Percentiles rank a stretch among this genome's conserved stretches.
phyloP scores from a whole-genome alignment of 805 yeast species.

The Danielia oregonensis region DNA sequence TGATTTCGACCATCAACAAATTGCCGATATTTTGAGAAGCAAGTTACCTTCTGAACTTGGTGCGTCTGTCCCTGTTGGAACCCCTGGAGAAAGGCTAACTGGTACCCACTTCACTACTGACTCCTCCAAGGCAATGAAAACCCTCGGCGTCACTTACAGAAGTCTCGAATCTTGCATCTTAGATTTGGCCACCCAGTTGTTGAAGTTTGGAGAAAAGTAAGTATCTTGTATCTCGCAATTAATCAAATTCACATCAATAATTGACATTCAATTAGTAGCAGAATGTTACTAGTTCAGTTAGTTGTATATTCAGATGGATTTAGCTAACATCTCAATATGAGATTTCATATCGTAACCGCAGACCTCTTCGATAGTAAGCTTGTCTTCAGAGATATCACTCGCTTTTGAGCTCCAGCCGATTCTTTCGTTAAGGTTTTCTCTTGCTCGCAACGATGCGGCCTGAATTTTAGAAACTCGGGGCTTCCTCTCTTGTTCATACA shows the following conservation, averaged over 20 bases:
- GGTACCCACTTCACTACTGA: slow-evolving; percentile 24
- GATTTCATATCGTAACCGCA: slow-evolving; percentile 27
- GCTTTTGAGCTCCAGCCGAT: slow-evolving; percentile 25
- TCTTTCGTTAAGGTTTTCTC: slow-evolving; percentile 28
- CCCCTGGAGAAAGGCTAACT: slow-evolving; percentile 15
- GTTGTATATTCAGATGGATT: too few species aligned
- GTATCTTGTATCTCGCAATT: too few species aligned
- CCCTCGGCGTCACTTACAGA: slow-evolving; percentile 9
- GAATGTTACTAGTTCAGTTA: too few species aligned
- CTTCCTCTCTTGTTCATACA: slow-evolving; percentile 22
- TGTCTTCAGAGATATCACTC: slow-evolving; percentile 10
- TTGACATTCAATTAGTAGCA: too few species aligned
- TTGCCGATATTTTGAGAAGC: slow-evolving; percentile 17
- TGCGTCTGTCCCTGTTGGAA: slow-evolving; percentile 9
- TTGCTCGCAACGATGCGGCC: slow-evolving; percentile 27
- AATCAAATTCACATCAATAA: too few species aligned
- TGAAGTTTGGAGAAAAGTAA: too few species aligned
- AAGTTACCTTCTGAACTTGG: slow-evolving; percentile 5
- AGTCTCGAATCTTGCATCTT: slow-evolving; percentile 2
- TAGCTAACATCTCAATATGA: slow-evolving; percentile 19
- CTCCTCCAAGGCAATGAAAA: slow-evolving; percentile 17
- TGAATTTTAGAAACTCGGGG: slow-evolving; percentile 28
- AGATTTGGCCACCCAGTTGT: slow-evolving; percentile 4
- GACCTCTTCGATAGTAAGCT: slow-evolving; percentile 27
- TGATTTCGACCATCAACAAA: slow-evolving; percentile 25